phyloP scores from a whole-genome alignment of 148 eudicot genomes.

The Selenicereus undatus region DNA sequence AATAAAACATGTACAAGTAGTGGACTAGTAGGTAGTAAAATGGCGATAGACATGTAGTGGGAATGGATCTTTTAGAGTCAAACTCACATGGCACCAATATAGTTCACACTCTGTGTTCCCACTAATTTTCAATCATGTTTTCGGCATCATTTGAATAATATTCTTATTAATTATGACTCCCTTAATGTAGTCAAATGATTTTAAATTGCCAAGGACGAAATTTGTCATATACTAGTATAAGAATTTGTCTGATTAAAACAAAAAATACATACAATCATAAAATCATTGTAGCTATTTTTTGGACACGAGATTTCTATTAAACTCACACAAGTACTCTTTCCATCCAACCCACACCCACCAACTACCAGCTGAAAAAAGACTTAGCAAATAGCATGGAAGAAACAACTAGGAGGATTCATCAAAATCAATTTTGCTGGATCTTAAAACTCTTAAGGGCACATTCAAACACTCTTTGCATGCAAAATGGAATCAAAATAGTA shows the following conservation, averaged over 20 bases:
- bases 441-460: too few species aligned
- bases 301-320: too few species aligned
- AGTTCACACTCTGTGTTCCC: neutral
- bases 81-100: neutral
- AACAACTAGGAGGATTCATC: too few species aligned
- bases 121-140: neutral
- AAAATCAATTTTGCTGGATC: too few species aligned
- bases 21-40: neutral
- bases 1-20: neutral
- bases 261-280: neutral
- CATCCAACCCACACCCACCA: too few species aligned
- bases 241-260: neutral
- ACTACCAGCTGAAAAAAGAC: too few species aligned
- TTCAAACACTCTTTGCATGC: too few species aligned
- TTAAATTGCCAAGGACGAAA: too few species aligned
- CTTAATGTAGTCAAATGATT: neutral
- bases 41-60: neutral
- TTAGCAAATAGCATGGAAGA: too few species aligned
- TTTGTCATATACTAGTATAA: too few species aligned
- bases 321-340: too few species aligned
- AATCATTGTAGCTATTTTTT: neutral
- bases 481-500: too few species aligned
- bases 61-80: neutral
- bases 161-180: neutral
- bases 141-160: neutral